Evolutionary conservation across 2,329 filamentous ascomycete genomes (phyloP), one percentile per base, ranked within the genome.

Genomic region (Chrysosphaeria jannelii): DNA sequence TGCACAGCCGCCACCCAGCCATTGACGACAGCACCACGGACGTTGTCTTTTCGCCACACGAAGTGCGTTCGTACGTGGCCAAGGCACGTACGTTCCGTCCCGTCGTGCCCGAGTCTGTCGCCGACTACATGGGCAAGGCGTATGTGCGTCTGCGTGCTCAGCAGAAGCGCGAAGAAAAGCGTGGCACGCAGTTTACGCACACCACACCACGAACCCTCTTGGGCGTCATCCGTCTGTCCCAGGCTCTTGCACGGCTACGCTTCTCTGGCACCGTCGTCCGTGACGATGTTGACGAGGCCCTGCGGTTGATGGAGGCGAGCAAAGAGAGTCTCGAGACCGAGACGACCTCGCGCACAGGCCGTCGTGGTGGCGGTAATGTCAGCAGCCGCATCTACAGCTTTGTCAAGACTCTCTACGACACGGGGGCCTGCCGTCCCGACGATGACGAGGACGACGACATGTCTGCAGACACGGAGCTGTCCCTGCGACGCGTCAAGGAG

Each of bases 111-210:
- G 70, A 68, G 36, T 54, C 58, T 5, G 75, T 91, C 4, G 79
- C 75, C 1, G 85, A 97, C 41, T 97, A 97, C 50, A 76, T 97
- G 53, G 72, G 89, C 25, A 85, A 81, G 40, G 88, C 81, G 1
- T 97, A 97, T 40, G 85, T 97, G 15, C 71, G 75, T 29, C 69
- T 97, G 55, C 70, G 85, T 25, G 76, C 89, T 37, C 64, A 79
- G 38, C 78, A 91, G 44, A 78, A 81, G 43, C 66, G 71, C 27
- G 79, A 89, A 30, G 85, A 93, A 48, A 72, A 69, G 42, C 67
- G 64, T 39, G 81, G 81, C 48, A 75, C 79, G 45, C 75, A 81
- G 35, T 93, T 93, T 43, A 71, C 75, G 2, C 76, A 97, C 47
- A 89, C 79, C 10, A 89, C 79, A 2, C 72, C 81, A 1, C 74